These are phyloP conservation scores for Penicillium steckii DNA, from an alignment of 495 filamentous ascomycete species.

Conservation along the genomic window DNA sequence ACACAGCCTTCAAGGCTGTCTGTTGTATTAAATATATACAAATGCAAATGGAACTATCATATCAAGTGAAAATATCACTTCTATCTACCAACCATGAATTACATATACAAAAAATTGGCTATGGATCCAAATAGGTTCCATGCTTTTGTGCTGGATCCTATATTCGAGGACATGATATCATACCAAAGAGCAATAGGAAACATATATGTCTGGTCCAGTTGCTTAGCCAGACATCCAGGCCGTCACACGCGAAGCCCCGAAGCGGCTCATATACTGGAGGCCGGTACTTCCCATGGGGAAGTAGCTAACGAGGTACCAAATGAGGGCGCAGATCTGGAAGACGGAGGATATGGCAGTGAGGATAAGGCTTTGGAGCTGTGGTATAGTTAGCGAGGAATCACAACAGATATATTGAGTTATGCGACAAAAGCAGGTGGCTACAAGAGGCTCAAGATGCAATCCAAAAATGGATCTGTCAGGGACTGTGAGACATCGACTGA, in stretches of 20 bases:
- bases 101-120: background rate
- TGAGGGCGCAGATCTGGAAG: slow-evolving; percentile 73
- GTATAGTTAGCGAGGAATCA: slow-evolving; percentile 11
- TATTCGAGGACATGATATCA: background rate
- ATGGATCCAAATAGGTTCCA: no score
- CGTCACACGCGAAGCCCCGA: slow-evolving; percentile 78
- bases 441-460: slow-evolving; percentile 4
- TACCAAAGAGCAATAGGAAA: background rate
- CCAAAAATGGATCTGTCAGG: background rate
- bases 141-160: background rate
- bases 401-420: background rate
- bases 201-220: background rate
- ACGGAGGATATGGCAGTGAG: slow-evolving; percentile 83
- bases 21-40: no score
- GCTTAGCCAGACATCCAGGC: slow-evolving; percentile 83
- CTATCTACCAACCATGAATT: background rate
- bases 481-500: slow-evolving; percentile 12
- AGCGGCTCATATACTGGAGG: slow-evolving; percentile 78
- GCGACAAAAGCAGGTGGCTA: background rate
- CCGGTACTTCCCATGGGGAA: slow-evolving; percentile 96
- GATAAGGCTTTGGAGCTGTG: slow-evolving; percentile 72
- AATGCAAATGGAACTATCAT: background rate
- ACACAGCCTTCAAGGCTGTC: no score
- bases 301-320: slow-evolving; percentile 97
- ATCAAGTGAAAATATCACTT: background rate